These are phyloP conservation scores for Fusarium incarnatum DNA, from an alignment of 2,329 filamentous ascomycete genomes.

Conservation along the genomic window DNA sequence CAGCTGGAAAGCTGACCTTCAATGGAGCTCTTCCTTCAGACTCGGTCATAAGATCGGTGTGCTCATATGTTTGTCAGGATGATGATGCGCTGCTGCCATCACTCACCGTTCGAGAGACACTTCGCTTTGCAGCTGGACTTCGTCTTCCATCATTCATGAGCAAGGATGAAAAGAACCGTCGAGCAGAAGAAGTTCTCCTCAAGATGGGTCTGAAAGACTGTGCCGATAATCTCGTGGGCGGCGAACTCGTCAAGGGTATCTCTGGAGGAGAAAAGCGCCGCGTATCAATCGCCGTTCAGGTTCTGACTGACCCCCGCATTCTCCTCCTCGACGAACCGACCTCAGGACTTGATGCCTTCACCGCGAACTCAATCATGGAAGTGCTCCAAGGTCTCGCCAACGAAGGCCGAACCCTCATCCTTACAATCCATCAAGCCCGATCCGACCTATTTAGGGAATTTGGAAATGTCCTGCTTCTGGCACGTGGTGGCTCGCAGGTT, in stretches of 20 bases:
- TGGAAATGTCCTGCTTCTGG: conserved; percentile 76
- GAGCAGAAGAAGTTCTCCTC: conserved; percentile 77
- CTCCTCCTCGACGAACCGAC: conserved; percentile 82
- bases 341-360: conserved; percentile 81
- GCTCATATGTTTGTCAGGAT: conserved; percentile 82
- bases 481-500: conserved; percentile 74
- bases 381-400: conserved; percentile 76
- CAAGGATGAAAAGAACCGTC: conserved; percentile 71
- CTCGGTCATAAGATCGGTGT: conserved; percentile 76
- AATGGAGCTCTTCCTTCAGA: conserved; percentile 76
- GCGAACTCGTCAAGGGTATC: conserved; percentile 79
- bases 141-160: conserved; percentile 78
- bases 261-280: conserved; percentile 83
- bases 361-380: conserved; percentile 80
- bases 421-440: conserved; percentile 83
- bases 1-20: conserved; percentile 73
- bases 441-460: conserved; percentile 79
- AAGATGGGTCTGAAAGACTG: conserved; percentile 85
- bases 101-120: conserved; percentile 79
- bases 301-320: conserved; percentile 79
- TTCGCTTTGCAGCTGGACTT: conserved; percentile 77
- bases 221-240: conserved; percentile 79
- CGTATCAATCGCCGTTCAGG: conserved; percentile 81
- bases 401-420: conserved; percentile 78
- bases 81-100: conserved; percentile 80